Base-by-base conservation (phyloP, 1,139 yeast genomes). In the Geotrichum siamense region DNA sequence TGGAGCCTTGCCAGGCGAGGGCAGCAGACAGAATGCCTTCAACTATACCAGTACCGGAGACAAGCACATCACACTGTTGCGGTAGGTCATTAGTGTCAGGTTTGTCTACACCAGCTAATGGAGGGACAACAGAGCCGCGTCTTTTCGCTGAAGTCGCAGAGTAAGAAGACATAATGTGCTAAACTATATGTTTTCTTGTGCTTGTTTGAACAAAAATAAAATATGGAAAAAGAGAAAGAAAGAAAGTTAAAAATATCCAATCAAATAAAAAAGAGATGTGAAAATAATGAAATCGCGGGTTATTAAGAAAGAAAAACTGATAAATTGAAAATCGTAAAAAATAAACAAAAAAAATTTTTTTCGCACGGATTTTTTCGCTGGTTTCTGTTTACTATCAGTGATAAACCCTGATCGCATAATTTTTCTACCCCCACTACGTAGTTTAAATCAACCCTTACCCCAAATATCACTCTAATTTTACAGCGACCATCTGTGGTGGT, bases 1-100 rank as follows among this genome's bases (percentile, higher is more conserved):
- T 79, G 15, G 91, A 80, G 12, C 97, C 97, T 57, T 86, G 96
- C 97, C 98, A 91, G 13, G 96, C 82, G 45, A 91, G 70, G 0
- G 97, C 91, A 3, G 97, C 95, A 0, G 97, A 96, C 45, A 89
- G 67, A 12, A 93, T 79, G 55, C 87, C 77, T 63, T 93, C 96
- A 3, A 79, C 80, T 38, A 93, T 70, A 1, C 97, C 97, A 0
- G 98, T 91, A 28, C 99, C 98, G 54, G 83, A 74, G 47, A 91
- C 82, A 38, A 91, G 71, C 21, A 91, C 95, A 59, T 91, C 99
- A 56, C 86, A 85, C 22, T 56, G 48, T 21, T 61, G 60, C 4
- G 62, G 59, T 15, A 55, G 50, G 23, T 49, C 39, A 19, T 43
- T 43, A 5, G 56, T 47, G 13, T 67, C 71, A 2, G 91, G 87